These are phyloP conservation scores for Yamadazyma sp. DNA, from an alignment of 805 yeast species.

Conservation along the genomic window DNA sequence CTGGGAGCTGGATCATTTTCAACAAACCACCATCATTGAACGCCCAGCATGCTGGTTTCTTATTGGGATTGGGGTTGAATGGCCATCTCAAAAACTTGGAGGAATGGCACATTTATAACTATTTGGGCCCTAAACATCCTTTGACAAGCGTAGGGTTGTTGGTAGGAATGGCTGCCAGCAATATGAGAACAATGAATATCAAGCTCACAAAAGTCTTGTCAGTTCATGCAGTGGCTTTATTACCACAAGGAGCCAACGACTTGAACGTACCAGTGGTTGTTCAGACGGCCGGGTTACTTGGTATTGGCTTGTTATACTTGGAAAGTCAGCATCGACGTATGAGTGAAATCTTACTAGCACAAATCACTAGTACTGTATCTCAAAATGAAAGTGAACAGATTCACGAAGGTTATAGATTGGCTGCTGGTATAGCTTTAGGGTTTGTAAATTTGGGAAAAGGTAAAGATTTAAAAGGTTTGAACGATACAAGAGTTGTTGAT, in stretches of 20 bases:
- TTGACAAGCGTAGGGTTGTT: constrained; percentile 83
- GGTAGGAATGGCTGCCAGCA: constrained; percentile 90
- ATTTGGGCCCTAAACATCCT: constrained; percentile 84
- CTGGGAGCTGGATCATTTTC: constrained; percentile 90
- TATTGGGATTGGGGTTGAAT: constrained; percentile 88
- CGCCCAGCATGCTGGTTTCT: constrained; percentile 91
- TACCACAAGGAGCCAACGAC: constrained; percentile 90
- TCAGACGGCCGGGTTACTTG: constrained; percentile 89
- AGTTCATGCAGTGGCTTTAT: constrained; percentile 86
- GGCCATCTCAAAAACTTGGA: constrained; percentile 83
- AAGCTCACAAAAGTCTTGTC: constrained; percentile 87
- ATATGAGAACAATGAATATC: constrained; percentile 76
- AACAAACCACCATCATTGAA: constrained; percentile 70
- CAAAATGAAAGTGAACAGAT: constrained; percentile 57
- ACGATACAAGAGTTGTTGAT: constrained; percentile 66
- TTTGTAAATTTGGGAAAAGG: constrained; percentile 80
- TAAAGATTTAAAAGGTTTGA: constrained; percentile 53
- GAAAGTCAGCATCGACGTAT: constrained; percentile 80
- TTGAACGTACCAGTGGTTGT: constrained; percentile 79
- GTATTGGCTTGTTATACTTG: constrained; percentile 81
- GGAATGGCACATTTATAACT: constrained; percentile 96
- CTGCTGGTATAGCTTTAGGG: constrained; percentile 89
- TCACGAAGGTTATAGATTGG: constrained; percentile 78
- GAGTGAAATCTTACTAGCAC: constrained; percentile 75
- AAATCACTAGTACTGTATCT: constrained; percentile 54